Evolutionary conservation across 2,329 filamentous ascomycete species (phyloP), one percentile per base, ranked within the genome.

Genomic region (Penicillium sp.): DNA sequence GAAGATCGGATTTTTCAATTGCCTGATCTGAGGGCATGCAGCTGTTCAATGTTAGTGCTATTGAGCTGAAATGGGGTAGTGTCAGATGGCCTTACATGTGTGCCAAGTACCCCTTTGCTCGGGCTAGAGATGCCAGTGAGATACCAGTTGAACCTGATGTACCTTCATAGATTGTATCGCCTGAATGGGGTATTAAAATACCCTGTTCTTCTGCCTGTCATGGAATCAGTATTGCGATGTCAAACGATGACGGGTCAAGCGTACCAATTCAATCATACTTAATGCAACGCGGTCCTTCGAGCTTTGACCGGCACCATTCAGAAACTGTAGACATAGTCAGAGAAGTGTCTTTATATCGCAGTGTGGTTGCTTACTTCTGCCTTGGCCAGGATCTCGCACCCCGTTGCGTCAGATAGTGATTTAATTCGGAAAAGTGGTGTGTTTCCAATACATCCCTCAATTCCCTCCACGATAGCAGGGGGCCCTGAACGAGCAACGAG

Each of bases 141-240:
- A 99, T 97, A 22, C 94, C 94, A 0, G 94, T 99, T 70, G 90
- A 96, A 56, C 94, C 94, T 15, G 96, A 92, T 1, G 94, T 99
- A 62, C 94, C 94, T 78, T 99, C 94, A 75, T 97, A 99, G 67
- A 99, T 92, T 42, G 90, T 95, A 73, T 99, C 94, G 58, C 93
- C 93, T 22, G 89, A 87, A 63, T 89, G 81, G 0, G 94, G 93
- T 0, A 81, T 82, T 44, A 99, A 77, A 18, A 92, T 79, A 2
- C 92, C 92, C 47, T 83, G 77, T 58, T 85, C 82, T 79, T 99
- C 94, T 42, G 92, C 94, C 72, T 86, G 76, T 14, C 23, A 31
- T 15, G 33, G 7, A 9, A 40, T 33, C 26, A 45, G 31, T 33
- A 45, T 23, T n/a, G 9, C 18, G 1, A 15, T 26, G 7, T 26